Conservation (phyloP, 495 filamentous ascomycete species). For the Tetracladium setigerum region DNA sequence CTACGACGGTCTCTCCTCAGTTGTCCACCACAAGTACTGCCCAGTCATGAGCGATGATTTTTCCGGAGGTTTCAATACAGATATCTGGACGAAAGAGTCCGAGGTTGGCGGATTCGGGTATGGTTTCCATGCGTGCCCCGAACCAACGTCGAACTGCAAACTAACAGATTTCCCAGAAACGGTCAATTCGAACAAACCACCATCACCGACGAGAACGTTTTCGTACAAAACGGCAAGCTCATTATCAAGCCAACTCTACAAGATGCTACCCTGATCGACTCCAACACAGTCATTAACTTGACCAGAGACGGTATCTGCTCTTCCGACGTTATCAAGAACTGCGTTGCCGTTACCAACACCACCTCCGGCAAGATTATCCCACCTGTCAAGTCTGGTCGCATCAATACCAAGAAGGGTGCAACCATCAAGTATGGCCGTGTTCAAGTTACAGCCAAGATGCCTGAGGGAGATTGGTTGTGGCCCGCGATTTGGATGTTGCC, state of each 20-base stretch:
- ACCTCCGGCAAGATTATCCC: conserved; percentile 70
- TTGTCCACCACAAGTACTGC: conserved; percentile 71
- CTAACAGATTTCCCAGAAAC: conserved; percentile 46
- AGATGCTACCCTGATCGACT: conserved; percentile 52
- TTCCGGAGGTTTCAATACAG: conserved; percentile 46
- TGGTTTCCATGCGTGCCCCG: conserved; percentile 22
- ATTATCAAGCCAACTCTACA: conserved; percentile 73
- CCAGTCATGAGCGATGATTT: conserved; percentile 64
- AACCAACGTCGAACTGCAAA: conserved; percentile 10
- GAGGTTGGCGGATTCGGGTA: conserved; percentile 82
- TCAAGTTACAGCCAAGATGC: conserved; percentile 69
- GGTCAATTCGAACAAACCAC: conserved; percentile 77
- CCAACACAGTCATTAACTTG: conserved; percentile 58
- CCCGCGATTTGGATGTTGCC: conserved; percentile 92
- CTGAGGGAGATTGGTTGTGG: conserved; percentile 80
- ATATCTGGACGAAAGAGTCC: conserved; percentile 70
- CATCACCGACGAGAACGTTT: conserved; percentile 60
- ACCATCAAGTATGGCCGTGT: conserved; percentile 75
- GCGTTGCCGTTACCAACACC: conserved; percentile 53
- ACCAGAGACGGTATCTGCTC: conserved; percentile 58
- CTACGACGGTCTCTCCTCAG: conserved; percentile 59
- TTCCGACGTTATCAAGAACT: conserved; percentile 43
- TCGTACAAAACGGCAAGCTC: conserved; percentile 58
- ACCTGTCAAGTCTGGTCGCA: conserved; percentile 69
- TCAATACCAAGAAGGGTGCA: conserved; percentile 62